Evolutionary conservation across 345 rosid genomes (phyloP).

Genomic region (Camelina neglecta): DNA sequence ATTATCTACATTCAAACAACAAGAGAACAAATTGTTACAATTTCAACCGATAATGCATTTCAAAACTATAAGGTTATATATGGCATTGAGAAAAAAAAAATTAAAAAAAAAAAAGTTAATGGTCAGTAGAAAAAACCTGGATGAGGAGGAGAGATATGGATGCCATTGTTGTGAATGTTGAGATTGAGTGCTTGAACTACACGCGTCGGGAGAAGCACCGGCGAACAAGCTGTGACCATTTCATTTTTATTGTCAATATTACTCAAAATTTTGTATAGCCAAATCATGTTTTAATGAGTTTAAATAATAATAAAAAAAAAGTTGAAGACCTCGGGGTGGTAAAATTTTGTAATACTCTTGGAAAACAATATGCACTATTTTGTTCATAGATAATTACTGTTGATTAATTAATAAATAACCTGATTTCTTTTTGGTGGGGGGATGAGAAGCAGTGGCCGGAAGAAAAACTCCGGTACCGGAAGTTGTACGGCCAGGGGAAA

Average conservation of each 20-base stretch:
- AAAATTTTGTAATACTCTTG: no score
- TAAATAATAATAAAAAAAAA: no score
- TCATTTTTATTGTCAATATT: not conserved
- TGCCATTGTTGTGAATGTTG: slow-evolving; percentile 48
- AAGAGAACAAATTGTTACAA: not conserved
- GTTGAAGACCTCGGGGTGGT: no score
- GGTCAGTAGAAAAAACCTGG: slow-evolving; percentile 26
- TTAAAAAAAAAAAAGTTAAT: not conserved
- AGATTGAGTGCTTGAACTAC: slow-evolving; percentile 68
- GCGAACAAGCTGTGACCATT: slow-evolving; percentile 52
- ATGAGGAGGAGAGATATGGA: slow-evolving; percentile 55
- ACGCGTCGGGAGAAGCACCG: slow-evolving; percentile 62
- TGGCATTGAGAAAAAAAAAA: no score
- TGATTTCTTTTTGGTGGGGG: slow-evolving; percentile 56
- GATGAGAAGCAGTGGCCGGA: slow-evolving; percentile 57
- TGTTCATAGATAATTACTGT: not conserved
- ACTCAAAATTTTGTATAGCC: not conserved
- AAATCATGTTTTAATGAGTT: slow-evolving; percentile 17
- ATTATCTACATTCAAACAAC: slow-evolving; percentile 28
- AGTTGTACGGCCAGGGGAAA: slow-evolving; percentile 56
- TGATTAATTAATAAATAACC: slow-evolving; percentile 41
- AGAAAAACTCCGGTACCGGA: slow-evolving; percentile 91
- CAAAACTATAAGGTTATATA: no score
- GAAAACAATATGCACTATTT: not conserved
- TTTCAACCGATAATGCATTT: not conserved